Conservation (phyloP, 1,139 yeast species). For the Pneumocystis carinii region DNA sequence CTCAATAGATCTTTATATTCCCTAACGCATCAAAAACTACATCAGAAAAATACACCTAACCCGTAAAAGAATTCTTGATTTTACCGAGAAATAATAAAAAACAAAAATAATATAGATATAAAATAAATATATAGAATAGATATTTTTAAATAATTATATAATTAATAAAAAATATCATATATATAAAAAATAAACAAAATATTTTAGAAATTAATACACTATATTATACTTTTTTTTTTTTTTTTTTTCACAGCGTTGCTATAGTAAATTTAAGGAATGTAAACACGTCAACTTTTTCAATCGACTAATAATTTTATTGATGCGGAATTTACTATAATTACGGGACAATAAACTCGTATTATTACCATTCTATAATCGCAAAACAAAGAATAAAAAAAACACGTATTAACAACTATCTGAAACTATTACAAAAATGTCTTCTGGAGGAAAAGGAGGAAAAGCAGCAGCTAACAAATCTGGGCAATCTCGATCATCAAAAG, state of each 20-base stretch:
- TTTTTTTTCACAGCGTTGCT: not conserved
- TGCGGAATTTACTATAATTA: not conserved
- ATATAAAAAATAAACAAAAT: not conserved
- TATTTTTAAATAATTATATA: not conserved
- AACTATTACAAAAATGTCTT: slow-evolving; percentile 4
- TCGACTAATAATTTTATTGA: not conserved
- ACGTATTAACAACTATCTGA: not conserved
- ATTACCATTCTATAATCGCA: not conserved
- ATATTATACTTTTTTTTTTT: not conserved
- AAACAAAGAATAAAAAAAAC: not conserved
- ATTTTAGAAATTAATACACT: not conserved
- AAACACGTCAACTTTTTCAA: not conserved
- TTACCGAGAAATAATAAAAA: not conserved
- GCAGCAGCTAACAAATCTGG: slow-evolving; percentile 58
- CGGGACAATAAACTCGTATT: not conserved
- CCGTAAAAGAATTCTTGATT: not conserved
- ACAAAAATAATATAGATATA: not conserved
- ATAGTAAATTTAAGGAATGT: not conserved
- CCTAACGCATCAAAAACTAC: not conserved
- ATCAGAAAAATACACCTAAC: not conserved
- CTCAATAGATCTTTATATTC: not conserved
- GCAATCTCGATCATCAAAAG: slow-evolving; percentile 95
- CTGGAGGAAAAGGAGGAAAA: slow-evolving; percentile 98
- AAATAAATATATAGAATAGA: not conserved
- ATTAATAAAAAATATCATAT: not conserved